Evolutionary conservation across 441 rosid species (phyloP), one percentile per base, ranked within the genome.

Genomic region (Eutrema salsugineum): DNA sequence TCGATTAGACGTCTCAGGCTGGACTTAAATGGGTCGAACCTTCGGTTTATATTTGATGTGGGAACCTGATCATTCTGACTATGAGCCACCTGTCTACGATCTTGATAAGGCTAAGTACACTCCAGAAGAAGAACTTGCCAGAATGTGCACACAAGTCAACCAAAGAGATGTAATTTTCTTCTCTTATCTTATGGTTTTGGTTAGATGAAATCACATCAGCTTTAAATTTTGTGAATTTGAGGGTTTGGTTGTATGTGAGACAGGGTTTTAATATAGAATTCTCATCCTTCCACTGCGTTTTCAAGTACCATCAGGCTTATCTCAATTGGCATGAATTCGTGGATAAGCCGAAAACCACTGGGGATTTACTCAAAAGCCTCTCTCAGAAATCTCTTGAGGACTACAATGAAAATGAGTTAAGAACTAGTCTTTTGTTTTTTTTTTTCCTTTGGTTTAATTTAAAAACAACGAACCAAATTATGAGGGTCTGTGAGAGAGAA

Each of bases 201-300:
- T 35, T 35, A 35, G 11, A 35, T 35, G 14, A 12, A 40, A 10
- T 40, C 44, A 40, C n/a, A 40, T 12, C 15, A 39, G 15, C 16
- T 43, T 6, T 6, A 43, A 4, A 43, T 1, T 0, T 51, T 14
- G 32, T 12, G 28, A 43, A 5, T 0, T 51, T 14, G 32, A 27
- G 28, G 20, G n/a, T 33, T 56, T 33, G 27, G 7, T 36, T 58
- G 46, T 5, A 1, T 58, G 8, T 62, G 40, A 20, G 15, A 42
- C 38, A 63, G 57, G 68, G 68, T 3, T 63, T 63, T n/a, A 57
- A 63, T 47, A 63, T 63, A 9, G 56, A 47, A 8, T 63, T 63
- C 44, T 22, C 40, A 1, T 47, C 5, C 30, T 46, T 11, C 30
- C 68, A 57, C 42, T 62, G 67, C 54, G 42, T 62, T 17, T 63